Conservation (phyloP, 2,329 filamentous ascomycete genomes). For the Ophiosphaerella narmari region DNA sequence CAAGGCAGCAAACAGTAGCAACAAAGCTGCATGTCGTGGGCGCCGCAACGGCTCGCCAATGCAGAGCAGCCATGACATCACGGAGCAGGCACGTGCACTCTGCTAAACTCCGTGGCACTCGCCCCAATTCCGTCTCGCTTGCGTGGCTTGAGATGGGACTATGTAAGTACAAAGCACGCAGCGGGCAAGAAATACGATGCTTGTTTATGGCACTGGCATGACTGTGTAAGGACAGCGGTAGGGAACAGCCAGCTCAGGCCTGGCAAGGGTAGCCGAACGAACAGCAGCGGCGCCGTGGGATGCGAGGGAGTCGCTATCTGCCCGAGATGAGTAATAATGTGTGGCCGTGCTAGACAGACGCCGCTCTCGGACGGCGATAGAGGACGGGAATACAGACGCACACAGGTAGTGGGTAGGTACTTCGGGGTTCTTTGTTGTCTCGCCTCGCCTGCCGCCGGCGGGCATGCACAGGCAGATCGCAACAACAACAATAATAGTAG, state of each 20-base stretch:
- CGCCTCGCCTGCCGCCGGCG: conserved; percentile 17
- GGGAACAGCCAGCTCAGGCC: no score
- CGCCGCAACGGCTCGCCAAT: conserved; percentile 6
- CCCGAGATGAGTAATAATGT: conserved; percentile 11
- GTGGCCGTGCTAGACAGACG: conserved; percentile 25
- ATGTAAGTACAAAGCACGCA: conserved; percentile 3
- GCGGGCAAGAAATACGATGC: conserved; percentile 3
- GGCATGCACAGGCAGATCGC: not conserved
- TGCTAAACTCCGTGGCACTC: not conserved
- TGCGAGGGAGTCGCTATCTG: not conserved
- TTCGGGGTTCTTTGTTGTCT: conserved; percentile 19
- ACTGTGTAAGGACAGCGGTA: no score
- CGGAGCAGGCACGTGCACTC: conserved; percentile 12
- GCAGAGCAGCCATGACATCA: conserved; percentile 21
- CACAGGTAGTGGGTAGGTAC: conserved; percentile 5
- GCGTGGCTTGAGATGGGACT: conserved; percentile 13
- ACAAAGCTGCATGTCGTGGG: conserved; percentile 1
- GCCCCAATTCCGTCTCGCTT: conserved; percentile 2
- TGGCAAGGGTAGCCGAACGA: not conserved
- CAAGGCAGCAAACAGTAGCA: not conserved
- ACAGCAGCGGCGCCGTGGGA: not conserved
- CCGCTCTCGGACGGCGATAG: conserved; percentile 15
- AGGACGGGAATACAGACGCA: no score
- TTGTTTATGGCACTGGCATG: no score
- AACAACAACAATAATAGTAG: not conserved